These are phyloP conservation scores for Aspergillus cavernicola DNA, from an alignment of 495 filamentous ascomycete species.

Conservation along the genomic window DNA sequence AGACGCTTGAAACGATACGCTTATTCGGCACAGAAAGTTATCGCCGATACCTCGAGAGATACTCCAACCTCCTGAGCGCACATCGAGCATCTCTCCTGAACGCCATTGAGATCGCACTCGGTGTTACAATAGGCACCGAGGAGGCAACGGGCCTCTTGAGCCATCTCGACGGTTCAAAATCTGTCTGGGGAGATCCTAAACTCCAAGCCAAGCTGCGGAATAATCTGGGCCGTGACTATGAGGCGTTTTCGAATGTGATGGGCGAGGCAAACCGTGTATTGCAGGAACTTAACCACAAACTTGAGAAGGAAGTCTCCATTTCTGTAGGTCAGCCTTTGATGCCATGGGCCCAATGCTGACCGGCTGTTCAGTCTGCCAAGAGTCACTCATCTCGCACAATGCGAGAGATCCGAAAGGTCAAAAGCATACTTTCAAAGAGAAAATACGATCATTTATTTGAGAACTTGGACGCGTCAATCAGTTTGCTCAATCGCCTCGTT, in stretches of 20 bases:
- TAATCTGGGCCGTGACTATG: neutral
- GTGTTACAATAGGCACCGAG: neutral
- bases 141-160: neutral
- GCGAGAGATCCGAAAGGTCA: neutral
- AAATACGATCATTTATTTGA: neutral
- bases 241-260: neutral
- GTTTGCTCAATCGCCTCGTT: neutral
- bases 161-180: neutral
- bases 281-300: neutral
- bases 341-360: neutral
- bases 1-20: neutral
- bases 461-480: neutral
- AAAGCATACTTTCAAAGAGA: neutral
- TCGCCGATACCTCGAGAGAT: neutral
- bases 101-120: conserved; percentile 4
- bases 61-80: neutral
- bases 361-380: neutral
- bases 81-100: neutral
- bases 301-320: neutral
- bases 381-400: neutral
- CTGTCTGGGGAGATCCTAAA: neutral
- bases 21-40: neutral
- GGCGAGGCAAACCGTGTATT: neutral
- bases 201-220: neutral
- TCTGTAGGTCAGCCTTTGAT: neutral